Percentiles rank a stretch among this genome's conserved stretches.
Evolutionary conservation across 2,329 filamentous ascomycete species (phyloP).

Genomic region (Hymenoscyphus repandus): DNA sequence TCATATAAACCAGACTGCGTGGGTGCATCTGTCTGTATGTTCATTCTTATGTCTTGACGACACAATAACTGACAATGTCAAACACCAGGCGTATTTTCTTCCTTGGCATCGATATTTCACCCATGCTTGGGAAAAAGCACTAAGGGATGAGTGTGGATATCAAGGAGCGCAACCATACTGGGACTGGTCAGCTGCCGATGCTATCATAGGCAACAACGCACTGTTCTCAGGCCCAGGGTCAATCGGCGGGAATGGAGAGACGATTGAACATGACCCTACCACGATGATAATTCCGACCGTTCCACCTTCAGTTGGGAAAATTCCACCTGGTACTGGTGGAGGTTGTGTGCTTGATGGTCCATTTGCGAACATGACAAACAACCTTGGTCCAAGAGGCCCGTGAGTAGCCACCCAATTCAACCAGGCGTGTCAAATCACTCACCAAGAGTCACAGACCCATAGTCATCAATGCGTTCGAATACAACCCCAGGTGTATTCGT

Average conservation of each 20-base stretch:
- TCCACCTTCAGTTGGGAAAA: background rate
- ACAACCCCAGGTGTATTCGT: conserved; percentile 38
- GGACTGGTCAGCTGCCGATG: conserved; percentile 45
- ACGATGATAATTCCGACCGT: conserved; percentile 13
- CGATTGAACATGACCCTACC: conserved; percentile 15
- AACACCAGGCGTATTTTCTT: conserved; percentile 28
- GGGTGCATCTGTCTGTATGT: conserved; percentile 15
- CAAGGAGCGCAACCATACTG: conserved; percentile 34
- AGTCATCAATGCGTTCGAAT: conserved; percentile 10
- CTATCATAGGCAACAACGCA: conserved; percentile 34
- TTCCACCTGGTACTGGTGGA: conserved; percentile 45
- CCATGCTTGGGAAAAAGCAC: conserved; percentile 36
- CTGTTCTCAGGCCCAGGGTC: conserved; percentile 48
- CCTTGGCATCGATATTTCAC: conserved; percentile 40
- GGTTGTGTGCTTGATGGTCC: conserved; percentile 46
- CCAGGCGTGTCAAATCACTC: background rate
- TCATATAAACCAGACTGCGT: conserved; percentile 32
- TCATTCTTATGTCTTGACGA: background rate
- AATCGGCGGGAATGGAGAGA: conserved; percentile 42
- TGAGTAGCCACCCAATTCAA: background rate
- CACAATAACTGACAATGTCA: background rate
- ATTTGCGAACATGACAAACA: conserved; percentile 32
- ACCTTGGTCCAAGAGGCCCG: conserved; percentile 9
- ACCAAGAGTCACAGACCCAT: background rate
- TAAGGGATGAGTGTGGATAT: conserved; percentile 38